These are phyloP conservation scores for Podospora australis DNA, from an alignment of 495 filamentous ascomycete genomes.

Conservation along the genomic window DNA sequence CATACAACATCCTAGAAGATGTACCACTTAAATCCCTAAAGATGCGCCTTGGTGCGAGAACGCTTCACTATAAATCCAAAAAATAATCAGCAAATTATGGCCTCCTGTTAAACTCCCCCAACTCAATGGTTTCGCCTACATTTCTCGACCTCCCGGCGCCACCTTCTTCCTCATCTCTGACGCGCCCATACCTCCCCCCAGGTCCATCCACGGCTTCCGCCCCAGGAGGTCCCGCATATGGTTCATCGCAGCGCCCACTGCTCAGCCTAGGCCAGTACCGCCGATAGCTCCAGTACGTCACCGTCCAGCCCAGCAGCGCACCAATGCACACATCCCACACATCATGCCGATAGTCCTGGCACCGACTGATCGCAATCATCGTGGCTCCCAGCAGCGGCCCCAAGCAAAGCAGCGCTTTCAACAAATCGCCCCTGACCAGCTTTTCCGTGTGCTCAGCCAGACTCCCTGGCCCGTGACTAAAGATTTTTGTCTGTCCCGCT, in stretches of 20 bases:
- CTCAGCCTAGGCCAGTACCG: slow-evolving; percentile 51
- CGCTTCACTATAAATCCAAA: background rate
- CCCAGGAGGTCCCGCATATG: slow-evolving; percentile 35
- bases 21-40: too few relatives aligned
- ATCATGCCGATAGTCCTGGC: slow-evolving; percentile 93
- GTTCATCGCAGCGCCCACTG: slow-evolving; percentile 43
- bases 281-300: slow-evolving; percentile 80
- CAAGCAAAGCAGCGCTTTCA: slow-evolving; percentile 56
- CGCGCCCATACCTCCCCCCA: slow-evolving; percentile 17
- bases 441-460: slow-evolving; percentile 15
- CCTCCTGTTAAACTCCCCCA: slow-evolving; percentile 9
- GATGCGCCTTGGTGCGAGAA: too few relatives aligned
- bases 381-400: slow-evolving; percentile 71
- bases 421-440: slow-evolving; percentile 49
- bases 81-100: slow-evolving; percentile 23
- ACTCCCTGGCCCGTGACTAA: slow-evolving; percentile 53
- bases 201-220: background rate
- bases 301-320: slow-evolving; percentile 60
- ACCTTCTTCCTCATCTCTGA: slow-evolving; percentile 30
- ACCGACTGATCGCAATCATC: slow-evolving; percentile 83
- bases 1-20: too few relatives aligned
- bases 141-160: slow-evolving; percentile 9
- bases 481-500: slow-evolving; percentile 70
- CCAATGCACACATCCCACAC: slow-evolving; percentile 85
- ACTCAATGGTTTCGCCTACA: slow-evolving; percentile 29